Evolutionary conservation across 306 rosid species (phyloP).

Genomic region (Pterocarpus santalinus): DNA sequence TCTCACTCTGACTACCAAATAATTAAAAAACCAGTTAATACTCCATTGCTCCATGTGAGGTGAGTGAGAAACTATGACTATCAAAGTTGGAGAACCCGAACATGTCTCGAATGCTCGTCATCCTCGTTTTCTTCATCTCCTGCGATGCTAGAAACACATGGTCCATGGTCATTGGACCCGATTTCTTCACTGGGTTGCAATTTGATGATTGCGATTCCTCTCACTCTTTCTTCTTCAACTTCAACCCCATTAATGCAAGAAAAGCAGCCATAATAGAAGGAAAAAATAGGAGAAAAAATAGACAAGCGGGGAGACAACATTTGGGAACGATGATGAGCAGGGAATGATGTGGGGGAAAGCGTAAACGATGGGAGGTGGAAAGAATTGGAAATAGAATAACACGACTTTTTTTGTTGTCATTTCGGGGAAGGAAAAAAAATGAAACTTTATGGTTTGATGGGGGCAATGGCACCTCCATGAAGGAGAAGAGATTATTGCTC

Average conservation of each 20-base stretch:
- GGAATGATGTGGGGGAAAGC: conserved; percentile 8
- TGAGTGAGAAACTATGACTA: no score
- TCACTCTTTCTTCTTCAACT: conserved; percentile 37
- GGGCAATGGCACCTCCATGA: background rate
- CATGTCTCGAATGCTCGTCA: conserved; percentile 66
- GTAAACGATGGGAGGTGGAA: conserved; percentile 39
- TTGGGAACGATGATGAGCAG: conserved; percentile 15
- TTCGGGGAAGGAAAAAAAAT: background rate
- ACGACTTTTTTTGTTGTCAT: conserved; percentile 20
- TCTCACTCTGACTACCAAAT: no score
- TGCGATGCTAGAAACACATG: conserved; percentile 84
- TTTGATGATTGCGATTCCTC: conserved; percentile 6
- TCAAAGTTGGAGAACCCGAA: conserved; percentile 70
- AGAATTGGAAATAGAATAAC: background rate
- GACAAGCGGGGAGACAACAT: conserved; percentile 18
- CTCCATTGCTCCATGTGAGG: no score
- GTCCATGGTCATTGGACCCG: conserved; percentile 82
- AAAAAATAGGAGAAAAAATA: background rate
- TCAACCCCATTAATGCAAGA: conserved; percentile 49
- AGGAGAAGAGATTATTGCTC: conserved; percentile 35
- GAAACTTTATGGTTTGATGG: conserved; percentile 31
- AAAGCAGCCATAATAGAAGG: conserved; percentile 29
- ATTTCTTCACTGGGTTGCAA: conserved; percentile 56
- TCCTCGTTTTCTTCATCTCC: conserved; percentile 87
- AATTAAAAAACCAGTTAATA: no score